These are phyloP conservation scores for Nephelium lappaceum DNA, from an alignment of 345 rosid genomes.

Conservation along the genomic window DNA sequence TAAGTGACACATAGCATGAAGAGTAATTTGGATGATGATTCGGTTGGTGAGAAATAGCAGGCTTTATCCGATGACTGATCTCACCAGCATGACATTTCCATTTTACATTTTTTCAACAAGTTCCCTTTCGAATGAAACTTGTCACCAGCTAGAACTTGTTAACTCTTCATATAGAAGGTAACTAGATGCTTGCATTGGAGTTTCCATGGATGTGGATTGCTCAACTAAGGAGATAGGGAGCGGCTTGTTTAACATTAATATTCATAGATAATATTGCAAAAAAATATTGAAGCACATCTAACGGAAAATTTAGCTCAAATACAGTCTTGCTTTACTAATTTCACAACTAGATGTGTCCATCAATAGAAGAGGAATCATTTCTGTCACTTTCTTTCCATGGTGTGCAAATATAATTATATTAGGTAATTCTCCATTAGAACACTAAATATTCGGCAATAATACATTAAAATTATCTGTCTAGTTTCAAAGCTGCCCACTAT, in stretches of 20 bases:
- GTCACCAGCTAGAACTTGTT: not conserved
- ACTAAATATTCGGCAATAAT: not conserved
- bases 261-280: not conserved
- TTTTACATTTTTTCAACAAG: not conserved
- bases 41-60: not conserved
- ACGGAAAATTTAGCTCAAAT: not conserved
- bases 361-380: not conserved
- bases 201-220: constrained; percentile 20
- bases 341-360: not conserved
- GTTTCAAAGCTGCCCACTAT: not conserved
- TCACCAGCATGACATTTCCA: not conserved
- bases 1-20: not conserved
- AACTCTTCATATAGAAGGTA: constrained; percentile 4
- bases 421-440: too few relatives aligned
- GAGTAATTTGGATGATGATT: not conserved
- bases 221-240: constrained; percentile 6
- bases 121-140: not conserved
- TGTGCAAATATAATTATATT: not conserved
- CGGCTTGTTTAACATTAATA: not conserved
- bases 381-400: not conserved
- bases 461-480: not conserved
- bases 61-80: not conserved
- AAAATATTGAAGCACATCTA: not conserved
- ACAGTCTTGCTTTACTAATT: too few relatives aligned
- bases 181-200: constrained; percentile 14